phyloP scores from a whole-genome alignment of 129 eudicot species.

The Saussurea involucrata region DNA sequence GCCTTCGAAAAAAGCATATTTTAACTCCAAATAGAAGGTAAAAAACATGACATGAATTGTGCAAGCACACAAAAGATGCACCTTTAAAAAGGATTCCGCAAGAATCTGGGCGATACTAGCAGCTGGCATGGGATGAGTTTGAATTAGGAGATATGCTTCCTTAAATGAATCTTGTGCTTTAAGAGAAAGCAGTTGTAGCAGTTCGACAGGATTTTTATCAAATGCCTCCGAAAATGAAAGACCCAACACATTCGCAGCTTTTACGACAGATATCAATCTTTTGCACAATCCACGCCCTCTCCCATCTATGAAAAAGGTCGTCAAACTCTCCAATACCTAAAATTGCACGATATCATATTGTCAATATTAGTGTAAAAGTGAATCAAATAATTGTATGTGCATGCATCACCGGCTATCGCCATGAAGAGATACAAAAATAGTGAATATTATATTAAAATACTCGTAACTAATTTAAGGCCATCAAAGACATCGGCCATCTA shows the following conservation, averaged over 20 bases:
- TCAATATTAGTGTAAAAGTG: slow-evolving; percentile 8
- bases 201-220: slow-evolving; percentile 77
- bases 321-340: slow-evolving; percentile 70
- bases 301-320: slow-evolving; percentile 57
- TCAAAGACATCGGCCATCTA: not conserved
- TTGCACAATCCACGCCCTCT: slow-evolving; percentile 89
- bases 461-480: not conserved
- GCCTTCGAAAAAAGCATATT: not conserved
- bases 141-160: slow-evolving; percentile 79
- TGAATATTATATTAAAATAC: not conserved
- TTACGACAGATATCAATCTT: slow-evolving; percentile 77
- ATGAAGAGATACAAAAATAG: not conserved
- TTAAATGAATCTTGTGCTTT: slow-evolving; percentile 98
- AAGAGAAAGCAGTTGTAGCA: slow-evolving; percentile 86
- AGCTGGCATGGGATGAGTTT: slow-evolving; percentile 91
- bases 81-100: slow-evolving; percentile 94
- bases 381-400: not conserved
- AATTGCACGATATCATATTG: slow-evolving; percentile 12
- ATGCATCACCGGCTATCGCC: not conserved
- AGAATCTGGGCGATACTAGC: slow-evolving; percentile 87
- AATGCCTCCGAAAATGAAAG: slow-evolving; percentile 85
- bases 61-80: slow-evolving; percentile 14
- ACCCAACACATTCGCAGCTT: slow-evolving; percentile 86
- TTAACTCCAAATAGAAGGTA: not conserved
- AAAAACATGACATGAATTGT: not conserved